These are phyloP conservation scores for Arxiozyma heterogenica DNA, from an alignment of 1,139 yeast genomes.

Conservation along the genomic window DNA sequence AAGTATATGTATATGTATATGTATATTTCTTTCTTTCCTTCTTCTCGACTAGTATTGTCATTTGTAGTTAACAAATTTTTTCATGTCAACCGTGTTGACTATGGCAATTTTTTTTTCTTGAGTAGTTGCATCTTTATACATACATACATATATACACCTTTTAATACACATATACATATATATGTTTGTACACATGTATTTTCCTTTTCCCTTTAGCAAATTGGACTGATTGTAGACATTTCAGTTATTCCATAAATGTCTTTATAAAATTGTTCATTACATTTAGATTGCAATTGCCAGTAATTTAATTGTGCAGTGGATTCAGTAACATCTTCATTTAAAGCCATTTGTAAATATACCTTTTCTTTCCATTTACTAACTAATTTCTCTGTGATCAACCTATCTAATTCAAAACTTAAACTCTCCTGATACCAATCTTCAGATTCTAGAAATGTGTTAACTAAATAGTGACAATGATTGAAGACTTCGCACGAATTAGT, in stretches of 20 bases:
- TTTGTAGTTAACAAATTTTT: not conserved
- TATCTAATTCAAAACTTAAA: constrained; percentile 15
- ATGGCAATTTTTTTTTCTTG: no score
- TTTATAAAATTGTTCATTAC: constrained; percentile 17
- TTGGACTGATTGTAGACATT: not conserved
- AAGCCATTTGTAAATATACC: not conserved
- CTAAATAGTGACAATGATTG: constrained; percentile 2
- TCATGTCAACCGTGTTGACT: no score
- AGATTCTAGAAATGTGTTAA: constrained; percentile 5
- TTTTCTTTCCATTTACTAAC: not conserved
- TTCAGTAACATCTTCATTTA: constrained; percentile 4
- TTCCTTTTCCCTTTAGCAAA: no score
- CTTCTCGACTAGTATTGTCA: not conserved
- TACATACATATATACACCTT: no score
- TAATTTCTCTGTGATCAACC: constrained; percentile 8
- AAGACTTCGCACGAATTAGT: no score
- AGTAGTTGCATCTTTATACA: no score
- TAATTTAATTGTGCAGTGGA: constrained; percentile 20
- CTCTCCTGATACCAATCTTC: constrained; percentile 15
- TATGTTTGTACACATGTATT: no score
- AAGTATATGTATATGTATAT: constrained; percentile 10
- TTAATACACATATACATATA: no score
- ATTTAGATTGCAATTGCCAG: constrained; percentile 21
- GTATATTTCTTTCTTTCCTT: constrained; percentile 5
- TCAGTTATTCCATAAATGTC: constrained; percentile 11